phyloP scores from a whole-genome alignment of 2,329 filamentous ascomycete species.

The Phyllosticta capitalensis region DNA sequence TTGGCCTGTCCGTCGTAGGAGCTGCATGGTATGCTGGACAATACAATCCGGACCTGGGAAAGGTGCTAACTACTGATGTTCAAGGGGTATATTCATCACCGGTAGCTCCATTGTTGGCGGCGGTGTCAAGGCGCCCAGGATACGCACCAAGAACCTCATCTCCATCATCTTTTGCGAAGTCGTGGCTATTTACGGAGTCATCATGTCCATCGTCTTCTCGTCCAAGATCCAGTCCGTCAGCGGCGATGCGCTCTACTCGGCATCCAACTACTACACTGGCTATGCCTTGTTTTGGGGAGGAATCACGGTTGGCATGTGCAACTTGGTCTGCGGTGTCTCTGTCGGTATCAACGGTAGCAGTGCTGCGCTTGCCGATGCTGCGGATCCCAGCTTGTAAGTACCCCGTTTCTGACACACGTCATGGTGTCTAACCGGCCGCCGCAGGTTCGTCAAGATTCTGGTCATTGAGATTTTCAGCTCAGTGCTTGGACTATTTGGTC shows the following conservation, averaged over 20 bases:
- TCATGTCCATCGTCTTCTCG: slow-evolving; percentile 98
- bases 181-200: slow-evolving; percentile 98
- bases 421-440: slow-evolving; percentile 10
- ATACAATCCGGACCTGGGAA: no score
- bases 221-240: slow-evolving; percentile 65
- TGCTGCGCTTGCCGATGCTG: slow-evolving; percentile 90
- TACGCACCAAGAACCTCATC: slow-evolving; percentile 98
- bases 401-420: not conserved
- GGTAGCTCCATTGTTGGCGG: slow-evolving; percentile 95
- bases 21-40: slow-evolving; percentile 74
- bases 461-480: slow-evolving; percentile 99
- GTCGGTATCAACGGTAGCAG: slow-evolving; percentile 98
- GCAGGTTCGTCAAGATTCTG: slow-evolving; percentile 93
- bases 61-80: slow-evolving; percentile 15
- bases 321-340: slow-evolving; percentile 88
- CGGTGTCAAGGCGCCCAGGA: slow-evolving; percentile 91
- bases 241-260: slow-evolving; percentile 58
- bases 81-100: slow-evolving; percentile 97
- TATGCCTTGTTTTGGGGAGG: slow-evolving; percentile 95
- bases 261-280: slow-evolving; percentile 83
- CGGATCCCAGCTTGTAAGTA: slow-evolving; percentile 76
- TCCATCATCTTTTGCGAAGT: slow-evolving; percentile 99
- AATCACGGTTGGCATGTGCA: slow-evolving; percentile 89
- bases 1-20: slow-evolving; percentile 90
- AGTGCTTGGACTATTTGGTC: slow-evolving; percentile 87